These are phyloP conservation scores for Terana coerulea DNA, from an alignment of 768 basidiomycete species.

Conservation along the genomic window DNA sequence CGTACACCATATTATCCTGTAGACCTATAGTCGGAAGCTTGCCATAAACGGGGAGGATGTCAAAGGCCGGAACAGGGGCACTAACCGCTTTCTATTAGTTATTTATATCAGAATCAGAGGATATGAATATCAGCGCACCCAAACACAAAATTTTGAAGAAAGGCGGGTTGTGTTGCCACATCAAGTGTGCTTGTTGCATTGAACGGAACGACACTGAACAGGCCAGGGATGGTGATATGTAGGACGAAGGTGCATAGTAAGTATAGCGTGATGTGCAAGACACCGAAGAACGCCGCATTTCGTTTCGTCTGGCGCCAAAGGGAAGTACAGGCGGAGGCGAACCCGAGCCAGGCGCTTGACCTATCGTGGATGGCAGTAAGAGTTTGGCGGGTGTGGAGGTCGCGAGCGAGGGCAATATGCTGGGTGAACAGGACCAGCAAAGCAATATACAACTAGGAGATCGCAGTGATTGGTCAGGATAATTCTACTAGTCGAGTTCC, in stretches of 20 bases:
- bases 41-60: neutral
- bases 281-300: neutral
- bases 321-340: neutral
- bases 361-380: neutral
- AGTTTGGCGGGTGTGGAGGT: neutral
- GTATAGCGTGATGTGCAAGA: neutral
- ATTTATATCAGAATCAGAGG: too few relatives aligned
- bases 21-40: neutral
- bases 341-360: neutral
- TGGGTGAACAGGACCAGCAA: neutral
- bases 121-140: too few relatives aligned
- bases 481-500: too few relatives aligned
- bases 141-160: neutral
- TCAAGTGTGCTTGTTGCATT: neutral
- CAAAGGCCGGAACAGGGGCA: neutral
- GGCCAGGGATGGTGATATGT: neutral
- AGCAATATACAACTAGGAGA: neutral
- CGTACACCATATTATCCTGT: conserved; percentile 5
- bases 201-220: neutral
- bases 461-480: neutral
- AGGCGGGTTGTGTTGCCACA: too few relatives aligned
- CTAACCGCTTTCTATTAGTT: too few relatives aligned
- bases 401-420: neutral
- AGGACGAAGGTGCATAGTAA: neutral
- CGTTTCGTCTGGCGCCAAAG: neutral